A percentile compares a stretch with the other conserved stretches of the same genome.
Evolutionary conservation across 768 basidiomycete species (phyloP).

Genomic region (Fomitopsis pulvina): DNA sequence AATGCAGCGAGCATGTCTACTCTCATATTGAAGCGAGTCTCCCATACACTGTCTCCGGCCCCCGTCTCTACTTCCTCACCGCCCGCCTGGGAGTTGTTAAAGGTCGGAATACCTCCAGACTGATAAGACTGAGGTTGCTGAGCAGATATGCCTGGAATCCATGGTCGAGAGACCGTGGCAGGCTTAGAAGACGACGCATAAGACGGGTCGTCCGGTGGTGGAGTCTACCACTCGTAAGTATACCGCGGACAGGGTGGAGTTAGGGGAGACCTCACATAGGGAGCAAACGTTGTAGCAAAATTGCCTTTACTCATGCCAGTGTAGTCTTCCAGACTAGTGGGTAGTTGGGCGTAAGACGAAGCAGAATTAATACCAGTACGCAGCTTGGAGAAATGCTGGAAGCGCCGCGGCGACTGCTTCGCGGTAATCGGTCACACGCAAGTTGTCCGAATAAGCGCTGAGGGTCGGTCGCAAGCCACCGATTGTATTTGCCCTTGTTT

Average conservation of each 20-base stretch:
- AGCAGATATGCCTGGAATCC: conserved; percentile 40
- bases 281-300: conserved; percentile 50
- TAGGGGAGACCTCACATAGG: conserved; percentile 43
- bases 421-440: too few relatives aligned
- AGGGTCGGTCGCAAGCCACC: conserved; percentile 3
- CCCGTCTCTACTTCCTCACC: conserved; percentile 37
- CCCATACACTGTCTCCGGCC: conserved; percentile 52
- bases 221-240: conserved; percentile 32
- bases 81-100: conserved; percentile 37
- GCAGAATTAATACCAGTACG: conserved; percentile 11
- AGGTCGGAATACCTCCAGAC: conserved; percentile 58
- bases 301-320: conserved; percentile 28
- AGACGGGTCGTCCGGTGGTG: conserved; percentile 50
- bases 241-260: conserved; percentile 4
- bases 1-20: conserved; percentile 61
- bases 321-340: background rate
- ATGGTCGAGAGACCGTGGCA: conserved; percentile 27
- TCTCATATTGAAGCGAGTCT: conserved; percentile 59
- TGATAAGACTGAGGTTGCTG: conserved; percentile 50
- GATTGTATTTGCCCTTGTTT: conserved; percentile 8
- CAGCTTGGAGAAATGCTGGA: too few relatives aligned
- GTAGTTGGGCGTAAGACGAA: conserved; percentile 1
- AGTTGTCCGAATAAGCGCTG: conserved; percentile 7
- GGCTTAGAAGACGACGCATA: conserved; percentile 15
- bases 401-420: too few relatives aligned